phyloP scores from a whole-genome alignment of 139 green algal genomes.

The Chlorella sp. region DNA sequence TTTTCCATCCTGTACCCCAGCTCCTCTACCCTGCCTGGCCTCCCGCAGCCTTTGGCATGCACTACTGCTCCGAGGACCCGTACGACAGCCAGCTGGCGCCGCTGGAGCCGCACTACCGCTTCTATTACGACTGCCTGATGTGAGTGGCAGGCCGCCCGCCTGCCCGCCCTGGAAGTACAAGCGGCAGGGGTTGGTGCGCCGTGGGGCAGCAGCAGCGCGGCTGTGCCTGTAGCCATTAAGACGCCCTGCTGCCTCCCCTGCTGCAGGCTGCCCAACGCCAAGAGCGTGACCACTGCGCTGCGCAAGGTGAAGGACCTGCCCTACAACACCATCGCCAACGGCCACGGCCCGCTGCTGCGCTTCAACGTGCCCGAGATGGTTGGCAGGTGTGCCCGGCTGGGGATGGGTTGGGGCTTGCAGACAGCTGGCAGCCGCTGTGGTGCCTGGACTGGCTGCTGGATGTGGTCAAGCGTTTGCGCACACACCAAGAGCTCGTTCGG shows the following conservation, averaged over 20 bases:
- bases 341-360: slow-evolving; percentile 88
- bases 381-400: background rate
- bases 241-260: slow-evolving; percentile 23
- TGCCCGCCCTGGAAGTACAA: too few species aligned
- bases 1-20: too few species aligned
- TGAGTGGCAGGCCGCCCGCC: background rate
- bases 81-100: slow-evolving; percentile 74
- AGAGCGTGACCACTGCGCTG: slow-evolving; percentile 90
- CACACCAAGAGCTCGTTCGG: too few species aligned
- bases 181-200: too few species aligned
- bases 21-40: background rate
- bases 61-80: slow-evolving; percentile 90
- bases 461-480: too few species aligned
- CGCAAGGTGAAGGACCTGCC: slow-evolving; percentile 84
- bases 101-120: slow-evolving; percentile 80
- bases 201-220: too few species aligned
- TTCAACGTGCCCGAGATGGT: slow-evolving; percentile 83
- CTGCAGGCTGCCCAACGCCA: slow-evolving; percentile 91
- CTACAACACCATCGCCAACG: slow-evolving; percentile 87
- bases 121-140: slow-evolving; percentile 99
- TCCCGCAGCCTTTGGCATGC: slow-evolving; percentile 84
- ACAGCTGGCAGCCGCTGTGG: too few species aligned
- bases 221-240: too few species aligned
- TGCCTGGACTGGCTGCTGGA: too few species aligned
- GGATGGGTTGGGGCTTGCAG: too few species aligned